Evolutionary conservation across 345 rosid species (phyloP), one percentile per base, ranked within the genome.

Genomic region (Triadica sebifera): DNA sequence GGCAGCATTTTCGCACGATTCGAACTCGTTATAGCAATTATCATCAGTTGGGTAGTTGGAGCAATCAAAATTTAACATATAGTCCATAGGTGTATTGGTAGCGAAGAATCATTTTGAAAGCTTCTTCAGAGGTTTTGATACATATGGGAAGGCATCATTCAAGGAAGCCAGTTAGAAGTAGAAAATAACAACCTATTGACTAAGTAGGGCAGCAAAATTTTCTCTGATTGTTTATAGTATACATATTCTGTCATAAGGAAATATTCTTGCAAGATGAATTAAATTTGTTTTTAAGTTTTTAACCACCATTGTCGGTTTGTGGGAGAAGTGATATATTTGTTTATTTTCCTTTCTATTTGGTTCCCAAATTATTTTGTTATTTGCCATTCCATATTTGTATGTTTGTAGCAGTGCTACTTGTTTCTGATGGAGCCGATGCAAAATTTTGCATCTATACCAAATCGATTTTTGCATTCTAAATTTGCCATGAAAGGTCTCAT

Each of bases 1-100:
- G 75, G 97, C 94, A 3, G 91, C 87, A 12, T 84, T 87, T 76
- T 71, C 87, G 57, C 80, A 74, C 0, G 89, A 87, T 70, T 79
- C 84, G 8, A 85, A 75, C 81, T 77, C 88, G 19, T 75, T 70
- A 60, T 84, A 88, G 83, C 81, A 90, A 79, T 74, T 84, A 80
- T 89, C 95, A 61, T 83, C 89, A 17, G 78, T 73, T 76, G 88
- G 86, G 49, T 86, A 89, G 86, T 77, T 9, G 52, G 74, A 78
- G 20, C 19, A 69, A 25, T 60, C 13, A 55, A 76, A 73, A n/a
- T 49, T 77, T 75, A 70, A 76, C 84, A 57, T 46, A 67, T 78
- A 76, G 80, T 79, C 56, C 75, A 67, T 81, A 83, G 86, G 81
- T 63, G 29, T 67, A 84, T 62, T 74, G 71, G 74, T 75, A 65